Evolutionary conservation across 2,329 filamentous ascomycete genomes (phyloP).

Genomic region (Graphilbum fragrans): DNA sequence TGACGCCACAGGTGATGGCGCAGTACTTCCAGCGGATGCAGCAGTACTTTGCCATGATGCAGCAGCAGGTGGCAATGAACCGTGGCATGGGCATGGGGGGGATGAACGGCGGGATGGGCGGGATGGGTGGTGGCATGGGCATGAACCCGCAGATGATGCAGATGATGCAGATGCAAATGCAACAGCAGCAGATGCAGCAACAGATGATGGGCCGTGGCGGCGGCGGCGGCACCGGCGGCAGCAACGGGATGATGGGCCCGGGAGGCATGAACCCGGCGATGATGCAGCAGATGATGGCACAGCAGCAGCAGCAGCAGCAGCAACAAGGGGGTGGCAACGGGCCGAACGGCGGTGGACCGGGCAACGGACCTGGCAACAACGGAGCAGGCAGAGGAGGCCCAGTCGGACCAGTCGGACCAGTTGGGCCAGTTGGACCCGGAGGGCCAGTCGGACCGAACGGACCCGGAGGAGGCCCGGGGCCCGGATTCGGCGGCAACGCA

Average conservation of each 20-base stretch:
- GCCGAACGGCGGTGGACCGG: background rate
- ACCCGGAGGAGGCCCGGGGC: background rate
- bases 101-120: slow-evolving; percentile 6
- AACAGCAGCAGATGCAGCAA: slow-evolving; percentile 25
- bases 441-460: background rate
- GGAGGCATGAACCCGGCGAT: slow-evolving; percentile 36
- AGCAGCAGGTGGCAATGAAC: slow-evolving; percentile 83
- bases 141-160: slow-evolving; percentile 69
- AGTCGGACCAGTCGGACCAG: slow-evolving; percentile 30
- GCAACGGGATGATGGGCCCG: slow-evolving; percentile 23
- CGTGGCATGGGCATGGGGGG: slow-evolving; percentile 45
- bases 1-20: slow-evolving; percentile 96
- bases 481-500: slow-evolving; percentile 39
- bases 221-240: slow-evolving; percentile 12
- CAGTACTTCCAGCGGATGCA: slow-evolving; percentile 99
- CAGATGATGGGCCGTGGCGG: slow-evolving; percentile 28
- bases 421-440: background rate
- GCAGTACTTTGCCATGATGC: slow-evolving; percentile 91
- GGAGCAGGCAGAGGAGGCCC: slow-evolving; percentile 18
- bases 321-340: slow-evolving; percentile 1
- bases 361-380: background rate
- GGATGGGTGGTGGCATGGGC: slow-evolving; percentile 5
- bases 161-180: slow-evolving; percentile 64
- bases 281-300: slow-evolving; percentile 39
- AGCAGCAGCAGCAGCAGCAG: slow-evolving; percentile 19